phyloP scores from a whole-genome alignment of 441 rosid species.

The Pelargonium cotyledonis region DNA sequence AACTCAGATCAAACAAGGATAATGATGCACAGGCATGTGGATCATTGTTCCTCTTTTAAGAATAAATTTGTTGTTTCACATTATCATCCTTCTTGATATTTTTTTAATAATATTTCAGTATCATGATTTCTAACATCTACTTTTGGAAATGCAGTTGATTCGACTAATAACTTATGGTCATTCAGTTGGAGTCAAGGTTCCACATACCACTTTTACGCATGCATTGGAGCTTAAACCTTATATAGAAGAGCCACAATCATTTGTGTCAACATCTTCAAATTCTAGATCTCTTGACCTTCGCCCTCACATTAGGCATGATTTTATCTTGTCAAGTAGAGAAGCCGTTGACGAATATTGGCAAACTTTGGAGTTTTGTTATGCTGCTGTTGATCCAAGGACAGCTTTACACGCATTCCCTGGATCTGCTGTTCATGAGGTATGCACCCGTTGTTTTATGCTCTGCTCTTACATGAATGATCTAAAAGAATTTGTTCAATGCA shows the following conservation, averaged over 20 bases:
- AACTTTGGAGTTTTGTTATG: slow-evolving; percentile 90
- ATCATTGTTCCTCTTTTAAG: too few relatives aligned
- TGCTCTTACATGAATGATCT: slow-evolving; percentile 12
- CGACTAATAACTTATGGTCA: slow-evolving; percentile 57
- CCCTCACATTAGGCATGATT: slow-evolving; percentile 93
- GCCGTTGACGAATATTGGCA: slow-evolving; percentile 96
- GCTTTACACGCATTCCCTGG: slow-evolving; percentile 93
- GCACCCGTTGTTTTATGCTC: slow-evolving; percentile 21
- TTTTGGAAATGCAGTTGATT: slow-evolving; percentile 54
- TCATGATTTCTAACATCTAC: slow-evolving; percentile 21
- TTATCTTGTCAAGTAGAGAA: slow-evolving; percentile 58
- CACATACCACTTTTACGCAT: slow-evolving; percentile 62
- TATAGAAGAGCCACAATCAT: slow-evolving; percentile 75
- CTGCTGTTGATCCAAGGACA: slow-evolving; percentile 83
- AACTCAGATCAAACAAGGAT: too few relatives aligned
- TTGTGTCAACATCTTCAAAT: slow-evolving; percentile 44
- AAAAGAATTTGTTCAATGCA: slow-evolving; percentile 4
- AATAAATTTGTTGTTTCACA: too few relatives aligned
- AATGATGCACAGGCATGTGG: too few relatives aligned
- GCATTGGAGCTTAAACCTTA: slow-evolving; percentile 90
- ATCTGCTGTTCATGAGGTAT: slow-evolving; percentile 85
- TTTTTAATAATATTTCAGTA: not conserved
- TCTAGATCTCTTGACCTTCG: slow-evolving; percentile 65
- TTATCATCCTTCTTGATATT: not conserved
- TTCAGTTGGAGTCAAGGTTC: slow-evolving; percentile 39